Evolutionary conservation across 768 basidiomycete genomes (phyloP), one percentile per base, ranked within the genome.

Genomic region (Podaxis rugospora): DNA sequence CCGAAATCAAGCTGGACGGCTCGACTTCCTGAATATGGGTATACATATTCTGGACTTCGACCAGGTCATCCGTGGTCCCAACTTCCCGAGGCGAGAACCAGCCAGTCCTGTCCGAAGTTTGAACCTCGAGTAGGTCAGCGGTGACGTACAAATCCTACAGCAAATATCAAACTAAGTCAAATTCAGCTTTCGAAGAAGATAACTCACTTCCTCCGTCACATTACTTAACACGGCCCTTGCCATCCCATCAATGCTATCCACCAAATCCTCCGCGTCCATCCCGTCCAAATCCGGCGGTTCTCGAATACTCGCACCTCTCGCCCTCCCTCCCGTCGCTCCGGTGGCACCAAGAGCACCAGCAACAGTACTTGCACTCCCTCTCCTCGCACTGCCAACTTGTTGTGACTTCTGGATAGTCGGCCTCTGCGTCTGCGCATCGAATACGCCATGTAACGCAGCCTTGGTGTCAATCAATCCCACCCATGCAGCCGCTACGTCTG

Each of bases 31-130:
- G 80, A 36, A 94, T 72, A 65, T 90, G 84, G 2, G 85, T 81
- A 70, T 90, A 88, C 64, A 94, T 87, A 23, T 83, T 87, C 69
- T 93, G 90, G 50, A 93, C 86, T 63, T 92, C 89, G n/a, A 86
- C 77, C 2, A 79, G 76, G 51, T 94, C 92, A 10, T 83, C 80
- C 51, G 75, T 71, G 0, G 78, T 72, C 14, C 72, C 72, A 0
- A 76, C 69, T n/a, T 93, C 91, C 56, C 84, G 78, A 35, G 74
- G 57, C 3, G 78, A 75, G 71, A 92, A 90, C 92, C 92, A 94
- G 2, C 89, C 92, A 1, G 83, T 87, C 35, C 86, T 83, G 69
- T 94, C 92, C 14, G 84, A 82, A 1, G 83, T 86, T 70, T 94
- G 92, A 0, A 91, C 83, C 71, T 94, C 92, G 9, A 94, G 78